Evolutionary conservation across 768 basidiomycete genomes (phyloP).

Genomic region (Leucogyrophana mollusca): DNA sequence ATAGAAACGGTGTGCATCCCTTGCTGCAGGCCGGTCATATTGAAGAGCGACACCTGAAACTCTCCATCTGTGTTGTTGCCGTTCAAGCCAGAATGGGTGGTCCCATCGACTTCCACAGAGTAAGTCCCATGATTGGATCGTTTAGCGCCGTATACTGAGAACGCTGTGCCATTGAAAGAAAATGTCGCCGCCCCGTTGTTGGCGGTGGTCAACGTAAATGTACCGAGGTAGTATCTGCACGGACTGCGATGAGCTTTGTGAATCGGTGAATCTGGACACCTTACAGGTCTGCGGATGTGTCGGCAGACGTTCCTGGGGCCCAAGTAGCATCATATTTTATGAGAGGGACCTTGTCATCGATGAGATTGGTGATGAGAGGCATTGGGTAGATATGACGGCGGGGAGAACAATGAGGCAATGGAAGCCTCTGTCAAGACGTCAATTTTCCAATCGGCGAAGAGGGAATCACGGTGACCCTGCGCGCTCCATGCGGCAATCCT

Average conservation of each 20-base stretch:
- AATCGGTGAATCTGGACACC: neutral
- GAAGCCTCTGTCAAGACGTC: no score
- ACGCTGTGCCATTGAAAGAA: conserved; percentile 46
- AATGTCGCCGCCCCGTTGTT: conserved; percentile 36
- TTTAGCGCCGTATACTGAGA: conserved; percentile 51
- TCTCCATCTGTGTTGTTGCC: conserved; percentile 26
- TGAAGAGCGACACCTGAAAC: conserved; percentile 45
- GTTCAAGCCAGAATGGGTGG: conserved; percentile 22
- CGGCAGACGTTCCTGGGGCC: conserved; percentile 13
- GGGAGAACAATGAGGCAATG: no score
- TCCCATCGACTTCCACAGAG: conserved; percentile 40
- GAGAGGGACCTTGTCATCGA: conserved; percentile 32
- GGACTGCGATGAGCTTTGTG: neutral
- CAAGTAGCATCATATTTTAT: conserved; percentile 26
- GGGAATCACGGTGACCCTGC: no score
- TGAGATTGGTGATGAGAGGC: conserved; percentile 22
- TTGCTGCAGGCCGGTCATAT: conserved; percentile 29
- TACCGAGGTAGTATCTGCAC: conserved; percentile 38
- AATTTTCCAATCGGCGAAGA: no score
- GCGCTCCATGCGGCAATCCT: no score
- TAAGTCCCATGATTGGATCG: conserved; percentile 46
- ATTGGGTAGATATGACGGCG: no score
- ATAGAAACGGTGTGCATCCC: conserved; percentile 35
- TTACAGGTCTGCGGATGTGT: conserved; percentile 13
- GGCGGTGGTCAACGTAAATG: conserved; percentile 36